Percentiles rank a stretch among this genome's conserved stretches.
Evolutionary conservation across 176 grass and related monocot species (phyloP).

Genomic region (Oryza brachyantha): DNA sequence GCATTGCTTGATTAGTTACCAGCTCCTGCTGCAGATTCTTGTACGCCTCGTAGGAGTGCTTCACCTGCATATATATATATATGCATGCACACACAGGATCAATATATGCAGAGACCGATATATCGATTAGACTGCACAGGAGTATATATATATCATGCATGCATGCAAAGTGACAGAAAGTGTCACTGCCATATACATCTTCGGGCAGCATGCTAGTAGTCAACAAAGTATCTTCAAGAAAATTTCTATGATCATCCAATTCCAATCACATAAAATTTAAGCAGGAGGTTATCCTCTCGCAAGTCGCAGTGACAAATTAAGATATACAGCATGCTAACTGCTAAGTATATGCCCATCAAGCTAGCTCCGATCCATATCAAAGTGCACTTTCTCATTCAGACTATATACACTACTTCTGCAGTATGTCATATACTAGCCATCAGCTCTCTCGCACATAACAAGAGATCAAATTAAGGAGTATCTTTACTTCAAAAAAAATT

Average conservation of each 20-base stretch:
- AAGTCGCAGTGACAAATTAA: background rate
- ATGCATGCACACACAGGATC: background rate
- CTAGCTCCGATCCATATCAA: background rate
- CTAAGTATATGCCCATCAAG: background rate
- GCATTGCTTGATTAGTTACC: constrained; percentile 1
- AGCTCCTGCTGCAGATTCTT: constrained; percentile 73
- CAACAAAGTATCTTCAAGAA: background rate
- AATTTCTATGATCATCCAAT: background rate
- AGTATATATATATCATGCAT: background rate
- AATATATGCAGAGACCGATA: background rate
- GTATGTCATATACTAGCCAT: no score
- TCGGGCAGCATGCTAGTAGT: no score
- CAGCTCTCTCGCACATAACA: background rate
- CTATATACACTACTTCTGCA: background rate
- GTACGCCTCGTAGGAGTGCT: constrained; percentile 77
- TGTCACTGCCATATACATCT: no score
- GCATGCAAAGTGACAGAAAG: background rate
- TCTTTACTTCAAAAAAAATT: no score
- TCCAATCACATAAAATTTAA: background rate
- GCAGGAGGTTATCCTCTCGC: background rate
- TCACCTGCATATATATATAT: constrained; percentile 53
- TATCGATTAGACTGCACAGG: background rate
- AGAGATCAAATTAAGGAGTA: background rate
- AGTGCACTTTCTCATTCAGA: background rate
- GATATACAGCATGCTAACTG: background rate